Evolutionary conservation across 257 asterid species (phyloP).

Genomic region (Jaltomata sinuosa): DNA sequence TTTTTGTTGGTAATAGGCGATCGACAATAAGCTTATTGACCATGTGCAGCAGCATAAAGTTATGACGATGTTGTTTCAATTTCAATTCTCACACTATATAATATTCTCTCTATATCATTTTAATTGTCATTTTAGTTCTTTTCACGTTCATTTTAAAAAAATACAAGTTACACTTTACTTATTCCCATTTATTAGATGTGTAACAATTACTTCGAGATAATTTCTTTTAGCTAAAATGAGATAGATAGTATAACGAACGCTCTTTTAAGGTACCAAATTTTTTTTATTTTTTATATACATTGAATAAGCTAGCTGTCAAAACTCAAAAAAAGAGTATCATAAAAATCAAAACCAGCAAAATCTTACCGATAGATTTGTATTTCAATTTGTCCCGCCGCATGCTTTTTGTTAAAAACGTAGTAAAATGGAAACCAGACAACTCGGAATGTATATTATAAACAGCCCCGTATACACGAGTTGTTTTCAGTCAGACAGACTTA

Average conservation of each 20-base stretch:
- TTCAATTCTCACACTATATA: neutral
- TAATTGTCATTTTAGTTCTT: neutral
- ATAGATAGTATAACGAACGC: neutral
- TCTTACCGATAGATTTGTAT: neutral
- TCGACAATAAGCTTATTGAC: neutral
- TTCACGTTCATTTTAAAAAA: neutral
- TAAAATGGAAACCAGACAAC: neutral
- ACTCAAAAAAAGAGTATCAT: neutral
- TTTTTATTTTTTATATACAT: neutral
- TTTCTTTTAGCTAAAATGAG: neutral
- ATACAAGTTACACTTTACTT: neutral
- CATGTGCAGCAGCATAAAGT: neutral
- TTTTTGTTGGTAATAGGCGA: neutral
- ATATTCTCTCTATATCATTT: no score
- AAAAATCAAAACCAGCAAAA: conserved; percentile 4
- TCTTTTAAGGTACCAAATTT: neutral
- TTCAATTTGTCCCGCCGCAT: neutral
- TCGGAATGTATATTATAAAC: neutral
- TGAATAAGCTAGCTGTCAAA: conserved; percentile 9
- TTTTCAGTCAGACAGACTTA: neutral
- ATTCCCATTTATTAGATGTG: neutral
- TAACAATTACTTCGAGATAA: no score
- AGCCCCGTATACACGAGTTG: neutral
- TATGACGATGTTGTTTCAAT: neutral
- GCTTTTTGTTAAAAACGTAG: neutral